phyloP scores from a whole-genome alignment of 164 flowering plant species.

The Stephania cephalantha region DNA sequence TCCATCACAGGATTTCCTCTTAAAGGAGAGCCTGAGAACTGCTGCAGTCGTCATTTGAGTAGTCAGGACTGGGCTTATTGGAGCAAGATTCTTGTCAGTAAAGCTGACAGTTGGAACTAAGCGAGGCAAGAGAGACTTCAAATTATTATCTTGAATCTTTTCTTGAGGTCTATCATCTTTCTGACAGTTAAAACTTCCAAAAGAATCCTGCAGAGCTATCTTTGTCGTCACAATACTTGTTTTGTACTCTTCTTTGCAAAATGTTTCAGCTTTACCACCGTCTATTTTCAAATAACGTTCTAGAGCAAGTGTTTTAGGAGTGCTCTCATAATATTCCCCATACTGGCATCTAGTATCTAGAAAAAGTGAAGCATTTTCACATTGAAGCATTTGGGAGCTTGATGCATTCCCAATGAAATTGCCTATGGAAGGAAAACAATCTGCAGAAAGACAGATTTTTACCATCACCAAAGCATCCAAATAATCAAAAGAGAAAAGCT shows the following conservation, averaged over 20 bases:
- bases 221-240: constrained; percentile 33
- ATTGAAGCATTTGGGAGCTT: constrained; percentile 65
- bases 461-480: not conserved
- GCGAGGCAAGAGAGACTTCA: constrained; percentile 37
- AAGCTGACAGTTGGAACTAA: constrained; percentile 58
- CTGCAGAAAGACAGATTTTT: constrained; percentile 26
- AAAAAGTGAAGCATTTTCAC: constrained; percentile 63
- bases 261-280: constrained; percentile 41
- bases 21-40: constrained; percentile 72
- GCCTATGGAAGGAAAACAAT: constrained; percentile 35
- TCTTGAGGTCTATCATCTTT: constrained; percentile 46
- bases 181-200: constrained; percentile 54
- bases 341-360: constrained; percentile 44
- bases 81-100: constrained; percentile 51
- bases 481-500: not conserved
- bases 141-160: constrained; percentile 30
- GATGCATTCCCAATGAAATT: constrained; percentile 39
- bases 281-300: constrained; percentile 50
- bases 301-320: constrained; percentile 20
- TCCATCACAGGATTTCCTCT: constrained; percentile 66
- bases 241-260: constrained; percentile 30
- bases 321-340: constrained; percentile 56
- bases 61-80: constrained; percentile 25
- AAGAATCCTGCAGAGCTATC: constrained; percentile 37
- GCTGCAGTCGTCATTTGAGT: constrained; percentile 53